Percentiles rank a stretch among this genome's conserved stretches.
Evolutionary conservation across 2,329 filamentous ascomycete genomes (phyloP).

Genomic region (Ramularia collo-cygni): DNA sequence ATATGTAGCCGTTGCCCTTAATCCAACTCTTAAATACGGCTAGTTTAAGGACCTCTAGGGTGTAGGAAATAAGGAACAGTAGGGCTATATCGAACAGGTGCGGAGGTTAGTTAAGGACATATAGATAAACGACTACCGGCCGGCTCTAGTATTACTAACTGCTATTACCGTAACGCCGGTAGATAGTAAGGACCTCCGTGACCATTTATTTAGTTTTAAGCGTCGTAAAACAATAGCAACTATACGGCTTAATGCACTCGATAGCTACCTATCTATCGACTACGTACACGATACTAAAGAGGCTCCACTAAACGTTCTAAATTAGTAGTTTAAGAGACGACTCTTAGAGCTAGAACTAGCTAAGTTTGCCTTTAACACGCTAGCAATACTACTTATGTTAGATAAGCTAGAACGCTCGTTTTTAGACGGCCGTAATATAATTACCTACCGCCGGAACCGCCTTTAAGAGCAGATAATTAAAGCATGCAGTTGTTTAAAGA

Average conservation of each 20-base stretch:
- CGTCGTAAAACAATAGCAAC: not conserved
- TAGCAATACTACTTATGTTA: not conserved
- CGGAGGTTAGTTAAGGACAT: not conserved
- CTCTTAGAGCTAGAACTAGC: too few species aligned
- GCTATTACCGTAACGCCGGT: not conserved
- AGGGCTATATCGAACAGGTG: too few species aligned
- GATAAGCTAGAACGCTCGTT: not conserved
- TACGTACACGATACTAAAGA: not conserved
- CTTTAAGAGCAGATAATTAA: slow-evolving; percentile 1
- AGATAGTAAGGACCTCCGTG: too few species aligned
- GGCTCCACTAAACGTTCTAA: not conserved
- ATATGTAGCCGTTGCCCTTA: too few species aligned
- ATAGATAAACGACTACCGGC: not conserved
- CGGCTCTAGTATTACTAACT: too few species aligned
- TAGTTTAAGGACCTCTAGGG: too few species aligned
- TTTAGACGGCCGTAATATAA: not conserved
- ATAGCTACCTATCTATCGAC: not conserved
- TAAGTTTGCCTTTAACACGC: not conserved
- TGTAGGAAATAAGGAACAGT: too few species aligned
- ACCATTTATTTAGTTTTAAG: not conserved
- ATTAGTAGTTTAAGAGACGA: not conserved
- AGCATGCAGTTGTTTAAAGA: too few species aligned
- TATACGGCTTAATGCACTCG: not conserved
- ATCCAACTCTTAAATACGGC: too few species aligned
- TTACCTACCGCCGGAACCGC: not conserved